Evolutionary conservation across 768 basidiomycete species (phyloP), one percentile per base, ranked within the genome.

Genomic region (Chalciporus sphaerocephalus): DNA sequence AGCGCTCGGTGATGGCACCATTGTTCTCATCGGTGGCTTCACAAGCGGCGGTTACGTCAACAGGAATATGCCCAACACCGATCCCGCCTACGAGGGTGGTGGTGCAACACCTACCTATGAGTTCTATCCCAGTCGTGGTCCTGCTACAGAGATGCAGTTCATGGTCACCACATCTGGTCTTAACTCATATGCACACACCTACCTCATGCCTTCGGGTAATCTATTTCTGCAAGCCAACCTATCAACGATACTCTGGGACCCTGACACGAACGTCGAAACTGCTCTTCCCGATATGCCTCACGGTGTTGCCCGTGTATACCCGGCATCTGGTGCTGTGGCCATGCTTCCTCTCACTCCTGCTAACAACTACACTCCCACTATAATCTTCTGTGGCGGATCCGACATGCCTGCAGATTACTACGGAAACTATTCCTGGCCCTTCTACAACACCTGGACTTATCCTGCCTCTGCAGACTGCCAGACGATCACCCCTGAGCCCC

Each of bases 361-460:
- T 20, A 96, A 95, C 69, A 85, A 89, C 61, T 98, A 89, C 63
- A 79, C 75, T 0, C 89, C 86, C 0, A 90, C 91, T 0, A 62
- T 96, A 36, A 57, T 98, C 34, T 94, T 97, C 68, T 98, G 94
- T 53, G 94, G 94, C 40, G 95, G 95, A 21, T 79, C 80, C 9
- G 74, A 86, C 62, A 85, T 94, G 78, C 71, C 81, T 3, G 82
- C 80, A 13, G 70, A 73, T 6, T 71, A 71, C 35, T 95, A 83
- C 71, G 91, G 91, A 40, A 78, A 89, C 64, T 92, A 91, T 58
- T 73, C 80, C 2, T 78, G 68, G 61, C 87, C 90, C 6, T 75
- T 71, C 50, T 79, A 80, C 62, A 79, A 92, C 65, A 87, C 87
- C 1, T 89, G 79, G 80, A 67, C 75, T 2, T 74, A 80, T 52